Evolutionary conservation across 1,284 basidiomycete species (phyloP), one percentile per base, ranked within the genome.

Genomic region (Ganoderma multipileum): DNA sequence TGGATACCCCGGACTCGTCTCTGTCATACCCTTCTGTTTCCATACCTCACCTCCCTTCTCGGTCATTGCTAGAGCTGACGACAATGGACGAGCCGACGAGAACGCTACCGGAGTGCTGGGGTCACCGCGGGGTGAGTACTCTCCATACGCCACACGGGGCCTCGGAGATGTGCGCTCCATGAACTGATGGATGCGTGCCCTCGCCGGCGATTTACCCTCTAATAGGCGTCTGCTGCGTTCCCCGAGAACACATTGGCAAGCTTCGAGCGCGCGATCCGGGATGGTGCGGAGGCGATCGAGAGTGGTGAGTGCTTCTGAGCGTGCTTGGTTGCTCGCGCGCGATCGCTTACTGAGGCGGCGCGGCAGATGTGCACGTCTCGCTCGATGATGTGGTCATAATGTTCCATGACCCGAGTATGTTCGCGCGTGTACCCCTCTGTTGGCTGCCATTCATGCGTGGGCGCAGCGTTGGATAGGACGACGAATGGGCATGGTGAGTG

Each of bases 251-350:
- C 95, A 55, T 88, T 95, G 71, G 92, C 93, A 65, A 95, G 94
- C 80, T 98, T 98, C 81, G 91, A 96, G 79, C 93, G 92, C 72
- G 96, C 97, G 72, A 95, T 97, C 73, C 89, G 90, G 61, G 95
- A 97, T 80, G 97, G 96, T 68, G 93, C 96, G 60, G 95, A 98
- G 80, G 96, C 95, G 76, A 95, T 98, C 76, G 97, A 98, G 87
- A 96, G 94, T 78, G 92, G 91, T 93, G 90, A 81, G 89, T 86
- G 72, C 20, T 54, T 47, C 20, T 58, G 41, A 36, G 38, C 39
- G 54, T 54, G 23, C 26, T 26, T 23, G 38, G 38, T 41, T 57
- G 30, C 33, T 39, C 9, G 33, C 33, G 33, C 33, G 20, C 23
- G n/a, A 28, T 26, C 23, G 6, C 26, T 50, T 11, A 50, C n/a